Base-by-base conservation (phyloP, 371 early-diverging fungal species). In the Apophysomyces elegans region DNA sequence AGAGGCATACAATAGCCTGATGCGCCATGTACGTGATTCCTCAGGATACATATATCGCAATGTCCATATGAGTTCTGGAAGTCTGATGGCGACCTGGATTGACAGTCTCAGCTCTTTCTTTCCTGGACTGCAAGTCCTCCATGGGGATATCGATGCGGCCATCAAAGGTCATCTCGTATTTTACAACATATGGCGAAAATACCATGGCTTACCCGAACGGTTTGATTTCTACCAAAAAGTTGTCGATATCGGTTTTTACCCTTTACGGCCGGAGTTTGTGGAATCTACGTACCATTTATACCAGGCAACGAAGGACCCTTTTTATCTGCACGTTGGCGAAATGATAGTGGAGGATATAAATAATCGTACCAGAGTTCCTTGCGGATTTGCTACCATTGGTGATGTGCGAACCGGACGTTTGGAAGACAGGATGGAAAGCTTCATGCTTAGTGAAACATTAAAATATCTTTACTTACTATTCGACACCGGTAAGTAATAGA, bases 341-440 rank as follows among this genome's bases (percentile, higher is more conserved):
- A 90, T 88, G 88, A 78, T 97, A 1, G 61, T 96, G 4, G 70
- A 86, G 6, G 96, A 96, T 68, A 70, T 98, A 1, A 87, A 96
- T 60, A 76, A 77, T 18, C 79, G 83, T 35, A 83, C 90, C 1
- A 86, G 92, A 45, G 86, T 92, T 0, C 71, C 74, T 12, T 98
- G 98, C 68, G 98, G 98, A 2, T 98, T 88, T 87, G 94, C 94
- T 0, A 76, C 88, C 0, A 67, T 96, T 36, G 78, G 78, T 8
- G 84, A 93, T 70, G 91, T 98, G 1, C 66, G 74, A 5, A 86
- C 84, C 0, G 86, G 85, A 37, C 72, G 74, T 12, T 69, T 85
- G 5, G 96, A 94, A 37, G 93, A 93, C 61, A 84, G 98, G 3
- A 97, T 98, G 96, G 97, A 97, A 66, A 95, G 94, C 65, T 98